Evolutionary conservation across 306 rosid species (phyloP).

Genomic region (Parietaria judaica): DNA sequence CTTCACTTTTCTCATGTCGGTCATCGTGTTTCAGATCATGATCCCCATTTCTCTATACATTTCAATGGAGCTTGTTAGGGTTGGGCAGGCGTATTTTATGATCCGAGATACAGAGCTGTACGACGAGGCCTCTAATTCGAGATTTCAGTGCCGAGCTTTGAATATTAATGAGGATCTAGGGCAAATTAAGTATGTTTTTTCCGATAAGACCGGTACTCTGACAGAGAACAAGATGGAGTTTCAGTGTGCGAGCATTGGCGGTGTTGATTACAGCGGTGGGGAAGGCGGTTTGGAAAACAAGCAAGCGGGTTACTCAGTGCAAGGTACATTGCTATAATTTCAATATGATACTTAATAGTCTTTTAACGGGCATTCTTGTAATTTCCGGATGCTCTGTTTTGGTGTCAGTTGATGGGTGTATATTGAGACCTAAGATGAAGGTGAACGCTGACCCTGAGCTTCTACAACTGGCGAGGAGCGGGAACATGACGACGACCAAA

Average conservation of each 20-base stretch:
- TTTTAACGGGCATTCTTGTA: not conserved
- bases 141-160: conserved; percentile 97
- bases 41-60: conserved; percentile 97
- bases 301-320: conserved; percentile 43
- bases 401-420: conserved; percentile 50
- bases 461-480: conserved; percentile 38
- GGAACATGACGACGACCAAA: conserved; percentile 31
- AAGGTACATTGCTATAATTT: conserved; percentile 31
- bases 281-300: conserved; percentile 22
- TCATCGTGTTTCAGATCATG: conserved; percentile 98
- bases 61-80: conserved; percentile 92
- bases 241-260: conserved; percentile 76
- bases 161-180: conserved; percentile 98
- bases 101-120: conserved; percentile 78
- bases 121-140: conserved; percentile 51
- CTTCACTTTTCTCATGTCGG: conserved; percentile 89
- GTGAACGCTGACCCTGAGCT: conserved; percentile 64
- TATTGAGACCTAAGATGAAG: conserved; percentile 69
- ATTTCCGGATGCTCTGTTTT: conserved; percentile 19
- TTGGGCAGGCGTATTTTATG: conserved; percentile 99
- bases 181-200: conserved; percentile 81
- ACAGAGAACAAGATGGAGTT: conserved; percentile 99
- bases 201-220: conserved; percentile 97
- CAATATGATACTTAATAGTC: not conserved
- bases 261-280: conserved; percentile 55